These are phyloP conservation scores for Penicillium canescens DNA, from an alignment of 495 filamentous ascomycete species.

Conservation along the genomic window DNA sequence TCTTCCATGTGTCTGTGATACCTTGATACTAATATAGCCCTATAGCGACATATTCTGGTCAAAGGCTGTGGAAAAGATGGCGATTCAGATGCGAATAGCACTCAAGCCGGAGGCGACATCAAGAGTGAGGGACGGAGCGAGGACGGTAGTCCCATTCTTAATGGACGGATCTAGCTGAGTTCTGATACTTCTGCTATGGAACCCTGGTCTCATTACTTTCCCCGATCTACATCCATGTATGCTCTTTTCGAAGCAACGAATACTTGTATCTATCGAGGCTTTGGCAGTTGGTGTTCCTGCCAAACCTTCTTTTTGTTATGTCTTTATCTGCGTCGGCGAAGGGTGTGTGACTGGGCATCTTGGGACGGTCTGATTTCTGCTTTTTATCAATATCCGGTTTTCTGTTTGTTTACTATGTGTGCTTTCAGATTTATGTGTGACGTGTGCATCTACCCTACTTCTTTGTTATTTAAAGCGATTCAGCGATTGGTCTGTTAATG, in stretches of 20 bases:
- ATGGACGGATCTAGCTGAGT: constrained; percentile 16
- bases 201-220: neutral
- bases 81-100: constrained; percentile 23
- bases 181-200: constrained; percentile 9
- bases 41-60: constrained; percentile 87
- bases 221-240: constrained; percentile 9
- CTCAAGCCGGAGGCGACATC: constrained; percentile 7
- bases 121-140: constrained; percentile 27
- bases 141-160: constrained; percentile 25
- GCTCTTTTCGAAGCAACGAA: constrained; percentile 3
- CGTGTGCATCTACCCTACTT: constrained; percentile 26
- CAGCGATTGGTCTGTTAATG: constrained; percentile 17
- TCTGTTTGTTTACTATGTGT: constrained; percentile 21
- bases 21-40: constrained; percentile 9
- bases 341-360: constrained; percentile 14
- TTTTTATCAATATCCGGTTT: constrained; percentile 10
- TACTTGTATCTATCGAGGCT: constrained; percentile 19
- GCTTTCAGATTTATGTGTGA: constrained; percentile 32
- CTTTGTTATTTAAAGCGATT: constrained; percentile 25
- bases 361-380: constrained; percentile 16
- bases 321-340: constrained; percentile 17
- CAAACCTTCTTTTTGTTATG: constrained; percentile 11
- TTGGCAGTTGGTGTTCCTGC: constrained; percentile 16
- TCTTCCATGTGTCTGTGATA: constrained; percentile 4
- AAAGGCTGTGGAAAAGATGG: constrained; percentile 78